Evolutionary conservation across 208 protist genomes (phyloP).

Genomic region (Leishmania turanica): DNA sequence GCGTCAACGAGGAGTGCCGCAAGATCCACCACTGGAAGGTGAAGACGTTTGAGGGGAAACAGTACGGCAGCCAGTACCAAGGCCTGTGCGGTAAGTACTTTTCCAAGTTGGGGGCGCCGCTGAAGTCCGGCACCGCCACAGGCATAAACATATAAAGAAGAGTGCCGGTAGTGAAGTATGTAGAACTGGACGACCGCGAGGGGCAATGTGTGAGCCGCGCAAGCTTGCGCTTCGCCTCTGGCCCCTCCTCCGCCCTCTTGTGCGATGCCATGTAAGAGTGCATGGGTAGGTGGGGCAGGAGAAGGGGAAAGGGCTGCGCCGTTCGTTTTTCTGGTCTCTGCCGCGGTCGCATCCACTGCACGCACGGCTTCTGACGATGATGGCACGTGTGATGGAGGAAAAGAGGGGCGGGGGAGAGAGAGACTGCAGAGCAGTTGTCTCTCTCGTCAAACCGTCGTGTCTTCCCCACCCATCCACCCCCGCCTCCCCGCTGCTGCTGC

Average conservation of each 20-base stretch:
- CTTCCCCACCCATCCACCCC: not conserved
- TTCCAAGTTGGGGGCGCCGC: conserved; percentile 40
- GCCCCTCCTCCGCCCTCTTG: not conserved
- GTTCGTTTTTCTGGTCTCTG: not conserved
- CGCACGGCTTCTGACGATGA: not conserved
- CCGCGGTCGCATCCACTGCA: not conserved
- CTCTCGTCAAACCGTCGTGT: not conserved
- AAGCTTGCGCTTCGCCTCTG: not conserved
- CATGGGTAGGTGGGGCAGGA: not conserved
- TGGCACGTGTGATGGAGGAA: not conserved
- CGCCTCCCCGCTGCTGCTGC: not conserved
- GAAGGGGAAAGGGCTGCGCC: not conserved
- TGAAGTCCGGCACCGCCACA: conserved; percentile 50
- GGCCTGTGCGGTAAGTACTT: conserved; percentile 72
- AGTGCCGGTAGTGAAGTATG: not conserved
- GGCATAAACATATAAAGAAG: conserved; percentile 75
- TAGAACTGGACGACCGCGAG: not conserved
- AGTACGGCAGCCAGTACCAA: conserved; percentile 80
- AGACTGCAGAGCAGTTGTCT: not conserved
- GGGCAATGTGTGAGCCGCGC: not conserved
- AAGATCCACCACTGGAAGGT: conserved; percentile 74
- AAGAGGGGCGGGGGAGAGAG: not conserved
- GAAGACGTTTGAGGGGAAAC: conserved; percentile 57
- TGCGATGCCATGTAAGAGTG: not conserved
- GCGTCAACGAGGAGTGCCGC: conserved; percentile 55